Evolutionary conservation across 164 flowering plant genomes (phyloP).

Genomic region (Aristolochia contorta): DNA sequence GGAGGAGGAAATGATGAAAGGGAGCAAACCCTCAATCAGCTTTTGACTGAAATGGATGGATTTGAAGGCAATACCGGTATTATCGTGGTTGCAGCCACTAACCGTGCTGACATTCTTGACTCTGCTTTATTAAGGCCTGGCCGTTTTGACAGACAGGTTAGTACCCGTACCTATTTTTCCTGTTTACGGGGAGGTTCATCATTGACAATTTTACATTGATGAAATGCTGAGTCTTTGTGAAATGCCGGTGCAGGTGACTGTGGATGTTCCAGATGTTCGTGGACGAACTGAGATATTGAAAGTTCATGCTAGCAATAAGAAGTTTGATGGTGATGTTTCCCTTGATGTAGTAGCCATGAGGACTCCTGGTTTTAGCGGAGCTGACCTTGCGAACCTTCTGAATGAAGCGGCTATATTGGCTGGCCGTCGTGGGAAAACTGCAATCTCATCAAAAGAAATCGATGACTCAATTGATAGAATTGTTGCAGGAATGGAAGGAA

Average conservation of each 20-base stretch:
- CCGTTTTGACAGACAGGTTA: constrained; percentile 86
- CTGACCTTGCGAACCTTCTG: constrained; percentile 87
- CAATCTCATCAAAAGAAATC: constrained; percentile 74
- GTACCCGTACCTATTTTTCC: neutral
- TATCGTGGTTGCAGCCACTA: constrained; percentile 89
- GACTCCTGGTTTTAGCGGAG: constrained; percentile 95
- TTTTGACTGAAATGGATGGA: constrained; percentile 95
- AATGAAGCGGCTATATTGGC: constrained; percentile 95
- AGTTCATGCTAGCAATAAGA: constrained; percentile 79
- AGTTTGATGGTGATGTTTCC: constrained; percentile 74
- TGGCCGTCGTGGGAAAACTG: constrained; percentile 72
- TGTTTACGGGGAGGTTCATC: neutral
- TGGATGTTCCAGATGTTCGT: constrained; percentile 81
- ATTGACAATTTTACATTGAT: neutral
- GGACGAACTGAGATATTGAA: constrained; percentile 89
- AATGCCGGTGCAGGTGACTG: constrained; percentile 45
- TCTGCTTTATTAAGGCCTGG: constrained; percentile 87
- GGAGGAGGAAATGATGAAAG: constrained; percentile 97
- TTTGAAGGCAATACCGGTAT: constrained; percentile 89
- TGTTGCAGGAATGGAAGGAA: constrained; percentile 94
- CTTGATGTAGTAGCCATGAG: constrained; percentile 91
- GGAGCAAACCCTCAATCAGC: constrained; percentile 89
- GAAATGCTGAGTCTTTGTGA: neutral
- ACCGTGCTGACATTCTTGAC: constrained; percentile 84
- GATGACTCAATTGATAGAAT: constrained; percentile 93